phyloP scores from a whole-genome alignment of 2,329 filamentous ascomycete genomes.

The Diplodia seriata region DNA sequence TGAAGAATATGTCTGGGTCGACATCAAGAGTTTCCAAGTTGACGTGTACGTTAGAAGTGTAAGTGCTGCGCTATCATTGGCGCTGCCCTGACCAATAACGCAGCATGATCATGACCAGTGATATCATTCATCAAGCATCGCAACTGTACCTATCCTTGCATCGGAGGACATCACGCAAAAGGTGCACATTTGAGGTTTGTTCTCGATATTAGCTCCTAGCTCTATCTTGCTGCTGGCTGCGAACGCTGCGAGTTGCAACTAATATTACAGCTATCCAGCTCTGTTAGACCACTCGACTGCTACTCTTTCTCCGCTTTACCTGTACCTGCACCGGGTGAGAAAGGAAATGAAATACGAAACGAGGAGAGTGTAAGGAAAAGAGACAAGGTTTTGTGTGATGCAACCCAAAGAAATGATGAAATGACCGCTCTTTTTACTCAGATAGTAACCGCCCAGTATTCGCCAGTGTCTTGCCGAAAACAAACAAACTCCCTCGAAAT shows the following conservation, averaged over 20 bases:
- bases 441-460: slow-evolving; percentile 21
- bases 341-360: not conserved
- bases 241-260: slow-evolving; percentile 25
- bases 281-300: not conserved
- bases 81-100: not conserved
- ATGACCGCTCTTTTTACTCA: slow-evolving; percentile 30
- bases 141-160: not conserved
- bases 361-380: not conserved
- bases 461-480: slow-evolving; percentile 23
- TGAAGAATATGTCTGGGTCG: not conserved
- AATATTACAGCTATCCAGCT: slow-evolving; percentile 24
- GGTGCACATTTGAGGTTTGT: not conserved
- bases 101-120: not conserved
- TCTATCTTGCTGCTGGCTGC: slow-evolving; percentile 27
- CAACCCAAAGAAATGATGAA: slow-evolving; percentile 13
- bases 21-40: not conserved
- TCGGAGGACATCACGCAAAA: not conserved
- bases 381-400: slow-evolving; percentile 14
- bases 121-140: not conserved
- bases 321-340: not conserved
- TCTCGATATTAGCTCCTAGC: slow-evolving; percentile 25
- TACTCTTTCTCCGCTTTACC: not conserved
- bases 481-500: slow-evolving; percentile 24
- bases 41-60: not conserved
- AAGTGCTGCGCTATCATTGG: not conserved